A percentile compares a stretch with the other conserved stretches of the same genome.
Evolutionary conservation across 306 rosid genomes (phyloP).

Genomic region (Trifolium fragiferum): DNA sequence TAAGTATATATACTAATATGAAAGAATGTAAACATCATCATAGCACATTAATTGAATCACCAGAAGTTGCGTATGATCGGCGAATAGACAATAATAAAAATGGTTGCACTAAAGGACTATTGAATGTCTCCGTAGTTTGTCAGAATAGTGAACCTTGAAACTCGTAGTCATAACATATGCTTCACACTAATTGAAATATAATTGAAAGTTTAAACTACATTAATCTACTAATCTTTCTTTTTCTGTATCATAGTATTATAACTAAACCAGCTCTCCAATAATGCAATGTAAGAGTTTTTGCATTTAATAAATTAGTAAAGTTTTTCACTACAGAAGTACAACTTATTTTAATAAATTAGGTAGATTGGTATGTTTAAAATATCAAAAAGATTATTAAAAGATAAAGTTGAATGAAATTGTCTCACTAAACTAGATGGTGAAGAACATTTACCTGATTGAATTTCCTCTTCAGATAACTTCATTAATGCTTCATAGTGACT

Average conservation of each 20-base stretch:
- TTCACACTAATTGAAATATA: not conserved
- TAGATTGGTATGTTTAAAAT: too few species aligned
- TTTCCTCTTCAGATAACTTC: too few species aligned
- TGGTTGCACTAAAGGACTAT: too few species aligned
- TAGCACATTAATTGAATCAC: too few species aligned
- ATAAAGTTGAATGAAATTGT: too few species aligned
- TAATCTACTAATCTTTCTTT: not conserved
- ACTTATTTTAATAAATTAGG: too few species aligned
- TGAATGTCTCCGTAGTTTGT: not conserved
- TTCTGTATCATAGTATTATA: not conserved
- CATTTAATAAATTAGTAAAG: not conserved
- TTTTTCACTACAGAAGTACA: not conserved
- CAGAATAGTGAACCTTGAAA: not conserved
- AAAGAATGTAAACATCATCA: not conserved
- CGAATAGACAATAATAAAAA: too few species aligned
- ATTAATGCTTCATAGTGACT: too few species aligned
- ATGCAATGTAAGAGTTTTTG: not conserved
- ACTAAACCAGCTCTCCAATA: not conserved
- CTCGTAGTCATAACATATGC: not conserved
- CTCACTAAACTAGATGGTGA: too few species aligned
- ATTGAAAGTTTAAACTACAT: not conserved
- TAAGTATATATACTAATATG: too few species aligned
- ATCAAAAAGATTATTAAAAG: not conserved
- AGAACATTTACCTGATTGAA: too few species aligned
- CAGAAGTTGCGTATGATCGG: too few species aligned